Conservation (phyloP, 148 eudicot species). For the Nepenthes gracilis region DNA sequence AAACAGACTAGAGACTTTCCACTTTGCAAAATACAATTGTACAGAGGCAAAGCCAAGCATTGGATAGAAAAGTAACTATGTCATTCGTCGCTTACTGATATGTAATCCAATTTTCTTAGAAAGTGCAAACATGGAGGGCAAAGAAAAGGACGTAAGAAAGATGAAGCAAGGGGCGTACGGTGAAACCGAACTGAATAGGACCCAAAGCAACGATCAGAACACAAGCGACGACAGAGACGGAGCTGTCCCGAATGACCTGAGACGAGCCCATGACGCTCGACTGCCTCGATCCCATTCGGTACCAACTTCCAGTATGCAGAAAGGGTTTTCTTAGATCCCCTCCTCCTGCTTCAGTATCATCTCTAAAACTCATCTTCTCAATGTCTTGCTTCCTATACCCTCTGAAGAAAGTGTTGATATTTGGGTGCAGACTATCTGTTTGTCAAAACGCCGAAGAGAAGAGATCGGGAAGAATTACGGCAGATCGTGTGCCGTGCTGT, state of each 20-base stretch:
- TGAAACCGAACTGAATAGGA: slow-evolving; percentile 96
- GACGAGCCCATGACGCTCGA: slow-evolving; percentile 79
- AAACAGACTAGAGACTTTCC: no score
- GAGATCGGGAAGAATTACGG: no score
- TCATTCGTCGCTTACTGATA: neutral
- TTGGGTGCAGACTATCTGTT: neutral
- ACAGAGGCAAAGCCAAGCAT: no score
- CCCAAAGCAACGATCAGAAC: slow-evolving; percentile 92
- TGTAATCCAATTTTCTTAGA: neutral
- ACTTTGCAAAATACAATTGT: no score
- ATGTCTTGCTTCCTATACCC: neutral
- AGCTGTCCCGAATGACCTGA: slow-evolving; percentile 61
- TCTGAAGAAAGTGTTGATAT: neutral
- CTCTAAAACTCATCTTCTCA: slow-evolving; percentile 51
- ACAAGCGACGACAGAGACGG: slow-evolving; percentile 82
- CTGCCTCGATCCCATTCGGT: slow-evolving; percentile 86
- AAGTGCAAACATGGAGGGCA: neutral
- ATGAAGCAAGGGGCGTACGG: slow-evolving; percentile 26
- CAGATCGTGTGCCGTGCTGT: no score
- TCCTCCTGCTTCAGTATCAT: slow-evolving; percentile 37
- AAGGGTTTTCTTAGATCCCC: slow-evolving; percentile 81
- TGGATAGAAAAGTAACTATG: no score
- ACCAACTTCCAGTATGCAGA: slow-evolving; percentile 95
- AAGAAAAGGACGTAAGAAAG: neutral
- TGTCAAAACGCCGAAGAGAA: no score